Conservation (phyloP, 2,329 filamentous ascomycete species). For the Aureobasidium sp. region DNA sequence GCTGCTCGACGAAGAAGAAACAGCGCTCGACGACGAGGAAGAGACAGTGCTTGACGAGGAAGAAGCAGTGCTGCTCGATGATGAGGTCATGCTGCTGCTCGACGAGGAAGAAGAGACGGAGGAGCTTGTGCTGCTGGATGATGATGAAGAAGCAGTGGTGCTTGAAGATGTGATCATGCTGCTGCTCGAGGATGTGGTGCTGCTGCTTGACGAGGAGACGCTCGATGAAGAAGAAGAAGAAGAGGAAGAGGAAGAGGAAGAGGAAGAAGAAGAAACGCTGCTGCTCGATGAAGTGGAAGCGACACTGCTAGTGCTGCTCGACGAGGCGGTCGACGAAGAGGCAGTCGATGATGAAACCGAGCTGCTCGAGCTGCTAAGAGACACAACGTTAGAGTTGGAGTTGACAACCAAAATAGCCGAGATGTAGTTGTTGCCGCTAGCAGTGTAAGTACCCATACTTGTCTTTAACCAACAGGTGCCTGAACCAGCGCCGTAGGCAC, state of each 20-base stretch:
- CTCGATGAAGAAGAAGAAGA: too few species aligned
- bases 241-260: too few species aligned
- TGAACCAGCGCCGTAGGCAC: conserved; percentile 14
- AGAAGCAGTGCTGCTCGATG: background rate
- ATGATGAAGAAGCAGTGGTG: background rate
- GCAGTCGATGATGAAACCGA: background rate
- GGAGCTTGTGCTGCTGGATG: background rate
- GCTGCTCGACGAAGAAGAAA: background rate
- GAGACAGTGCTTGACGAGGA: background rate
- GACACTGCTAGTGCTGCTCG: background rate
- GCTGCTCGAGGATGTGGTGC: background rate
- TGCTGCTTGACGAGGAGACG: too few species aligned
- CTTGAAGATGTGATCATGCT: background rate
- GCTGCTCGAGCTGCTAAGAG: conserved; percentile 17
- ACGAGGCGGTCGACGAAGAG: background rate
- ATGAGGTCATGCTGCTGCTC: background rate
- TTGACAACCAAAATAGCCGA: conserved; percentile 11
- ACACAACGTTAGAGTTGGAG: conserved; percentile 17
- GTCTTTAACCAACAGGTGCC: conserved; percentile 20
- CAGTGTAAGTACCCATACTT: conserved; percentile 10
- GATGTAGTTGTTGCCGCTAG: conserved; percentile 10
- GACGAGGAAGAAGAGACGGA: background rate
- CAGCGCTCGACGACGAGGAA: background rate
- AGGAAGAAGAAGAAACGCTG: too few species aligned
- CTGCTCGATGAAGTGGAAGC: background rate